Evolutionary conservation across 306 rosid species (phyloP), one percentile per base, ranked within the genome.

Genomic region (Pterocarpus santalinus): DNA sequence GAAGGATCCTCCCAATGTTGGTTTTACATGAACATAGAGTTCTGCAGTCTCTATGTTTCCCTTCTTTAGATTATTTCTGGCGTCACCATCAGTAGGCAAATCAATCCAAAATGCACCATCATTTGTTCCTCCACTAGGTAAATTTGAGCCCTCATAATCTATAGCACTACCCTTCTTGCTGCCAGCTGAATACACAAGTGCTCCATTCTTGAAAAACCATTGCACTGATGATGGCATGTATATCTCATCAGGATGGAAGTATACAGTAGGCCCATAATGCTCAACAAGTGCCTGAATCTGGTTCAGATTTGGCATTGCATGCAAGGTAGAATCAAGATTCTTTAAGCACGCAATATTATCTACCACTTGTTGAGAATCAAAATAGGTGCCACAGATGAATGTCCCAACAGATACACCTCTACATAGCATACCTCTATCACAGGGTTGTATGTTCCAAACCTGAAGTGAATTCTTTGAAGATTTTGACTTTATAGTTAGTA

Each of bases 141-240:
- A 87, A 80, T 88, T 88, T 35, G 92, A 83, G 72, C 99, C 99
- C 81, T 36, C 78, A 86, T 73, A 46, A 49, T 79, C 97, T 47
- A 51, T 44, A 10, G 85, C 15, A 5, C 15, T 32, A 35, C 89
- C 94, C 47, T 78, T 64, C 33, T 39, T 75, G 39, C 51, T 79
- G 13, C 78, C 90, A 5, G 83, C 82, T 66, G 89, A 14, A 85
- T 69, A 86, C 79, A 95, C 65, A 17, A 85, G 80, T 4, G 95
- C 92, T 62, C 97, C 97, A 39, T 89, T 93, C 75, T 88, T 74
- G n/a, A 95, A 95, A 78, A 93, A 90, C 99, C 99, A 95, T n/a
- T 87, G 77, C 78, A 95, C 94, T 30, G 99, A 93, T 68, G 99
- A 93, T 61, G 99, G 99, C 87, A 95, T 77, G 91, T 88, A 95